Conservation (phyloP, 2,329 filamentous ascomycete genomes). For the Venturia pyrina region DNA sequence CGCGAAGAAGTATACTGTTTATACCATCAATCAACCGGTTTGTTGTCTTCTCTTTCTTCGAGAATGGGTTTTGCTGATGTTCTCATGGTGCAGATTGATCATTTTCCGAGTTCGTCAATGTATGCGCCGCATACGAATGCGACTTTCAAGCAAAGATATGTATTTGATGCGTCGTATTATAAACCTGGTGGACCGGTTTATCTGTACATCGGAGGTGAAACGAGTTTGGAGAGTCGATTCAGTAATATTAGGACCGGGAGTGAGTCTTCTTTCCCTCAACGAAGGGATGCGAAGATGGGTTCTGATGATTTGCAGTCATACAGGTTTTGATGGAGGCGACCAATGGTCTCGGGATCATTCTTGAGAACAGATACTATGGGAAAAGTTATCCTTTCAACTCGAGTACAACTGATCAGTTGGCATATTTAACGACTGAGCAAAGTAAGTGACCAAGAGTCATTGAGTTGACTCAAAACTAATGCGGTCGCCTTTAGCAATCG, state of each 20-base stretch:
- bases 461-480: background rate
- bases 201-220: slow-evolving; percentile 39
- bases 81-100: slow-evolving; percentile 27
- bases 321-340: slow-evolving; percentile 45
- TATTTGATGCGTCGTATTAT: slow-evolving; percentile 44
- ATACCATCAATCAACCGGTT: background rate
- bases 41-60: background rate
- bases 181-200: slow-evolving; percentile 43
- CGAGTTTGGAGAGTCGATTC: slow-evolving; percentile 27
- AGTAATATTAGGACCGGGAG: slow-evolving; percentile 32
- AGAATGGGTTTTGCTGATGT: slow-evolving; percentile 15
- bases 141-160: slow-evolving; percentile 47
- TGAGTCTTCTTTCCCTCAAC: slow-evolving; percentile 15
- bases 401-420: slow-evolving; percentile 39
- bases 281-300: background rate
- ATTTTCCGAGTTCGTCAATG: slow-evolving; percentile 32
- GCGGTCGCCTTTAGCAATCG: slow-evolving; percentile 25
- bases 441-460: slow-evolving; percentile 17
- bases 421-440: slow-evolving; percentile 42
- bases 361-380: slow-evolving; percentile 44
- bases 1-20: background rate
- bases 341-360: slow-evolving; percentile 44
- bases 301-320: slow-evolving; percentile 24
- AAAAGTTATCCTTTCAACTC: slow-evolving; percentile 38
- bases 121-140: slow-evolving; percentile 35